These are phyloP conservation scores for Lecanicillium sp. DNA, from an alignment of 2,329 filamentous ascomycete genomes.

Conservation along the genomic window DNA sequence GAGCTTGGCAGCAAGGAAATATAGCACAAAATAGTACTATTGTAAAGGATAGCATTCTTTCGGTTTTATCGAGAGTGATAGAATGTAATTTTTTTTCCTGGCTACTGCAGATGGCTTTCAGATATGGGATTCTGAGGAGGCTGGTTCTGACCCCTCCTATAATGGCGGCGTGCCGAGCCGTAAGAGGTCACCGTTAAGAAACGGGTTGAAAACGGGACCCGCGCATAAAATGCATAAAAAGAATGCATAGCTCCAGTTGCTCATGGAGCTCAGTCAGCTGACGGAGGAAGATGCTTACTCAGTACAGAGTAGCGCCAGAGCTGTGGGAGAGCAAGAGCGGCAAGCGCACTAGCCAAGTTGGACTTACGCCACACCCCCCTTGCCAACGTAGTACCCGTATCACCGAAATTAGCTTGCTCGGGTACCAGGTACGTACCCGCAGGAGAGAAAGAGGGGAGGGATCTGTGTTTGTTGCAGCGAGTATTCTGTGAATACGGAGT, in stretches of 20 bases:
- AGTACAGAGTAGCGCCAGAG: not conserved
- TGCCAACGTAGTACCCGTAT: constrained; percentile 5
- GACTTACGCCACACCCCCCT: not conserved
- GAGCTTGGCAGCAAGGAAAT: too few relatives aligned
- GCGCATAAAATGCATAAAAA: not conserved
- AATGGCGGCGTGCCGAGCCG: too few relatives aligned
- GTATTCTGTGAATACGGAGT: too few relatives aligned
- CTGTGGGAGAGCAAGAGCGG: not conserved
- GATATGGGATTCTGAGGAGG: too few relatives aligned
- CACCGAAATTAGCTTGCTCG: constrained; percentile 1
- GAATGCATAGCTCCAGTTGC: not conserved
- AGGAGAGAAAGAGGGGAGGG: not conserved
- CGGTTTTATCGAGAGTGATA: too few relatives aligned
- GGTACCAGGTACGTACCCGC: not conserved
- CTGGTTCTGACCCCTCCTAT: too few relatives aligned
- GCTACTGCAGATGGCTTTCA: too few relatives aligned
- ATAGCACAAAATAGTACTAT: too few relatives aligned
- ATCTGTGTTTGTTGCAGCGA: not conserved
- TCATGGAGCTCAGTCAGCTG: not conserved
- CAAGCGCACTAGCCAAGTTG: not conserved
- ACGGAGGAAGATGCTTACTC: not conserved
- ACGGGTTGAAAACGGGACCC: not conserved
- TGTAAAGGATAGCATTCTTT: too few relatives aligned
- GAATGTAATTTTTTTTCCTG: too few relatives aligned
- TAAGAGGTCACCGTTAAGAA: too few relatives aligned